These are phyloP conservation scores for Sporothrix brasiliensis DNA, from an alignment of 2,329 filamentous ascomycete species.

Conservation along the genomic window DNA sequence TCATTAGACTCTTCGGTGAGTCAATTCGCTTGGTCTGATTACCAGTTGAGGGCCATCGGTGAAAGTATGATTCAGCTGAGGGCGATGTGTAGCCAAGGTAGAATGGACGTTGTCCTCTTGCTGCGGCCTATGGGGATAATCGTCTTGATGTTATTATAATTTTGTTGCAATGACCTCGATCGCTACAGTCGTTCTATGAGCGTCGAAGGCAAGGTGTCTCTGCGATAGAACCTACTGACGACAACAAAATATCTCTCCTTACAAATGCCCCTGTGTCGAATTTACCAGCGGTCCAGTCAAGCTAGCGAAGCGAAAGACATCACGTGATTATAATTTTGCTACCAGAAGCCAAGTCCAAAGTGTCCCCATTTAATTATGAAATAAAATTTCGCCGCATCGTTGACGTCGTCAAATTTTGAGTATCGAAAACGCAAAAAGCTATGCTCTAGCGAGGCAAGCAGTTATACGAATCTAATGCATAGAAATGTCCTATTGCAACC, in stretches of 20 bases:
- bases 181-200: neutral
- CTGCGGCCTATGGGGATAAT: neutral
- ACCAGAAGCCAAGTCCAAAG: too few relatives aligned
- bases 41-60: neutral
- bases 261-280: neutral
- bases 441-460: neutral
- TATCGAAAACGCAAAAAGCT: neutral
- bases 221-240: neutral
- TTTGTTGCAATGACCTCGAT: neutral
- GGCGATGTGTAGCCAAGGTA: neutral
- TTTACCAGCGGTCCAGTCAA: neutral
- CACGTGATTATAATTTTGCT: neutral
- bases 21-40: neutral
- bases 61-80: neutral
- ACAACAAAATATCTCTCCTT: neutral
- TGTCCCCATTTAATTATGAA: too few relatives aligned
- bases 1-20: neutral
- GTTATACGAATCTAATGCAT: neutral
- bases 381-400: too few relatives aligned
- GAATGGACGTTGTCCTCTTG: neutral
- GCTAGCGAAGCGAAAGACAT: neutral
- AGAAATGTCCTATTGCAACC: neutral
- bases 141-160: neutral
- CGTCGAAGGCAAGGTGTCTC: neutral
- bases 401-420: neutral